Evolutionary conservation across 768 basidiomycete genomes (phyloP).

Genomic region (Kondoa malvinella): DNA sequence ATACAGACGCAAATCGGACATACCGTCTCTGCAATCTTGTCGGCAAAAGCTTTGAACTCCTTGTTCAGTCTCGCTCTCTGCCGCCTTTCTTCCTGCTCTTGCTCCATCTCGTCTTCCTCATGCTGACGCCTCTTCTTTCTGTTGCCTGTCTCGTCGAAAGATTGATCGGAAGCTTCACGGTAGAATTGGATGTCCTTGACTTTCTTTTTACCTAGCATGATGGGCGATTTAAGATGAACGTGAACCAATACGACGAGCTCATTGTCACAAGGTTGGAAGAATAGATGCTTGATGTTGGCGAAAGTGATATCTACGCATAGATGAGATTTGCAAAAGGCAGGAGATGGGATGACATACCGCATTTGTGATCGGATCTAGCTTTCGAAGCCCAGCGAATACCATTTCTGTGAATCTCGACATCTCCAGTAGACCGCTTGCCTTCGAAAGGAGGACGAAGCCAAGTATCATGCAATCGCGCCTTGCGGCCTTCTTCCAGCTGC

Average conservation of each 20-base stretch:
- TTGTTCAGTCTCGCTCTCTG: slow-evolving; percentile 75
- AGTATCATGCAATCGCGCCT: slow-evolving; percentile 78
- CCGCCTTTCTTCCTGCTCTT: slow-evolving; percentile 91
- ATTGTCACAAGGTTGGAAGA: slow-evolving; percentile 97
- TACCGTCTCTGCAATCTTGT: slow-evolving; percentile 80
- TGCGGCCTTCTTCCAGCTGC: slow-evolving; percentile 65
- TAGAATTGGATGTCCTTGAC: slow-evolving; percentile 95
- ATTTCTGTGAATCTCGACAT: slow-evolving; percentile 94
- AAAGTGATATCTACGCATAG: slow-evolving; percentile 61
- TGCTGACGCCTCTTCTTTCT: slow-evolving; percentile 78
- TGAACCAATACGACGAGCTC: slow-evolving; percentile 90
- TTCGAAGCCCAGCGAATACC: slow-evolving; percentile 83
- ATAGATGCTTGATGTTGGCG: slow-evolving; percentile 91
- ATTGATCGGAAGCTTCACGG: slow-evolving; percentile 90
- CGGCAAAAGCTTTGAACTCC: slow-evolving; percentile 82
- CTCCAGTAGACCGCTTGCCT: slow-evolving; percentile 87
- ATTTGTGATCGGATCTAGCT: slow-evolving; percentile 61
- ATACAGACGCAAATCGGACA: slow-evolving; percentile 25
- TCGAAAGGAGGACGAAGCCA: slow-evolving; percentile 86
- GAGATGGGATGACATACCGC: slow-evolving; percentile 37
- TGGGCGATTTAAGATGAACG: slow-evolving; percentile 78
- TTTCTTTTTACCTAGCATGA: slow-evolving; percentile 98
- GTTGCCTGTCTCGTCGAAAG: slow-evolving; percentile 99
- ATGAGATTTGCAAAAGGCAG: slow-evolving; percentile 33
- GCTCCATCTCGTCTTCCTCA: slow-evolving; percentile 97